A percentile compares a stretch with the other conserved stretches of the same genome.
phyloP scores from a whole-genome alignment of 176 grass and related monocot genomes.

The Neostapfia colusana region DNA sequence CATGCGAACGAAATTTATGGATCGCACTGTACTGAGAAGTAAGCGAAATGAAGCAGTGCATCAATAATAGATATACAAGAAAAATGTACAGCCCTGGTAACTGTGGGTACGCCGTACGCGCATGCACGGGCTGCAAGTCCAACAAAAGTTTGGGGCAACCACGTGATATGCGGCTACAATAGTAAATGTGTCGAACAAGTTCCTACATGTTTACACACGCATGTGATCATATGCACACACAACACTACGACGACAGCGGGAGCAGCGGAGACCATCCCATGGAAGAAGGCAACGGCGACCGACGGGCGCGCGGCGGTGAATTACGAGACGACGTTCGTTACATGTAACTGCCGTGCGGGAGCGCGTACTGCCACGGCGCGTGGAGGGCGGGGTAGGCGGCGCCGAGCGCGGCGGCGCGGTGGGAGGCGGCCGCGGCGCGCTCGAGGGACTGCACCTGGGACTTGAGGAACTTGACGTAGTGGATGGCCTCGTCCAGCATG shows the following conservation, averaged over 20 bases:
- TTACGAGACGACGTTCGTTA: neutral
- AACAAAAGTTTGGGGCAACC: constrained; percentile 58
- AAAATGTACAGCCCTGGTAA: constrained; percentile 25
- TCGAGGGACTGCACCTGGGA: constrained; percentile 86
- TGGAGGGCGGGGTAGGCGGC: constrained; percentile 30
- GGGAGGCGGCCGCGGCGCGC: constrained; percentile 47
- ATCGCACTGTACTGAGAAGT: neutral
- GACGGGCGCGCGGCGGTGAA: neutral
- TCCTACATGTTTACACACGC: constrained; percentile 47
- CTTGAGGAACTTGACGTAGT: constrained; percentile 98
- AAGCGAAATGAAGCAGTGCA: neutral
- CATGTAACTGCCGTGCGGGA: constrained; percentile 20
- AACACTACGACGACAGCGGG: neutral
- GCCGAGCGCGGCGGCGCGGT: constrained; percentile 31
- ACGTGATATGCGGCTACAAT: constrained; percentile 43
- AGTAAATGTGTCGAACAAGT: constrained; percentile 15
- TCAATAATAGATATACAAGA: neutral
- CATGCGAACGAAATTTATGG: constrained; percentile 34
- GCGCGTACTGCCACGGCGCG: constrained; percentile 30
- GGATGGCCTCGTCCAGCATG: constrained; percentile 97
- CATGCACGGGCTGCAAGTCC: constrained; percentile 46
- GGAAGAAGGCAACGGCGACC: neutral
- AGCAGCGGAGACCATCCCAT: neutral
- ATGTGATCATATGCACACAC: constrained; percentile 31
- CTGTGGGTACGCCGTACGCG: neutral